Evolutionary conservation across 2,329 filamentous ascomycete genomes (phyloP), one percentile per base, ranked within the genome.

Genomic region (Microsporum canis): DNA sequence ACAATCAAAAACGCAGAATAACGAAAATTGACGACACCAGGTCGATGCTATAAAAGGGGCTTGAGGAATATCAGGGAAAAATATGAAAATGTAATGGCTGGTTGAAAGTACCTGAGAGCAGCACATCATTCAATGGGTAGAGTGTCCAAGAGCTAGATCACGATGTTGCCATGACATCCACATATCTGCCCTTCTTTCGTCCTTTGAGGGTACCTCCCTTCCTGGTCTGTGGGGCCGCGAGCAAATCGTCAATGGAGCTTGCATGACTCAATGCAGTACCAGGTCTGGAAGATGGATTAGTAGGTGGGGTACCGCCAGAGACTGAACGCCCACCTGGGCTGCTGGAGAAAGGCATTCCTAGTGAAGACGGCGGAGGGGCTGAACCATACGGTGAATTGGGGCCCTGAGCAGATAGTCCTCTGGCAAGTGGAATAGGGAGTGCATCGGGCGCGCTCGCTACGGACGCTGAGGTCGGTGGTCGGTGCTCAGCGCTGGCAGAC

Each of bases 171-270:
- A 97, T 96, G 63, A 99, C 90, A 80, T 99, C 94, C 34, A 99
- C 86, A 78, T 99, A 99, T 34, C 90, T 87, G 27, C 87, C 85
- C 79, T 91, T 96, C 78, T 90, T 89, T 68, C 83, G 79, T 73
- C 88, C 89, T 72, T 84, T 88, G 70, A 80, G 80, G 3, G 80
- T 77, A 68, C 71, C 75, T 1, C 81, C 82, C 63, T 88, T 91
- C 65, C 88, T 82, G 17, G 88, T 82, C 34, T 80, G 83, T 2
- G 88, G 84, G 3, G 88, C 85, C 3, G 89, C 89, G 27, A 99
- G 78, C 64, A 99, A 78, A 72, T 99, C 94, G 68, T 99, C 94
- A 70, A 99, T 95, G 68, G 88, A 94, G 73, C 87, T 95, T n/a
- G 90, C 89, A 70, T 89, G 90, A 74, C 89, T 95, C 80, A 96